Evolutionary conservation across 1,284 basidiomycete genomes (phyloP).

Genomic region (Leccinum fallax): DNA sequence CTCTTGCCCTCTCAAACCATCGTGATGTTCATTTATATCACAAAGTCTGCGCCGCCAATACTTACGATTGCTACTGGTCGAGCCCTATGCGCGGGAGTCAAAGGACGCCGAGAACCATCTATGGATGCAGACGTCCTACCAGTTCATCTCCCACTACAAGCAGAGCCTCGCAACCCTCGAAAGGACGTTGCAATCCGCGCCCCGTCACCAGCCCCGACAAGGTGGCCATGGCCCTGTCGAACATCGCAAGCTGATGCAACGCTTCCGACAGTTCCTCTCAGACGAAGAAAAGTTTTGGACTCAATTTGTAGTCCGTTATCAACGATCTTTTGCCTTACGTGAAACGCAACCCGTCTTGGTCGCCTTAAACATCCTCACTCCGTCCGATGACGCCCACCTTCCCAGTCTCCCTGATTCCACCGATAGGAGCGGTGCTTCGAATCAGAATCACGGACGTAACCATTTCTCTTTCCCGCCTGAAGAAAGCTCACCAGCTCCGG

Average conservation of each 20-base stretch:
- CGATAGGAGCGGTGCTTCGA: constrained; percentile 20
- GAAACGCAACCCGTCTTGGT: constrained; percentile 60
- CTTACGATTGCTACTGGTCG: constrained; percentile 72
- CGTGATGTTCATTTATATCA: constrained; percentile 2
- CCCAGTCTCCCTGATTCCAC: constrained; percentile 38
- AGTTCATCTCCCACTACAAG: constrained; percentile 85
- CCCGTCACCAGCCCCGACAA: constrained; percentile 47
- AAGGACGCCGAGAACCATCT: constrained; percentile 82
- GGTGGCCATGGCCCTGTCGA: constrained; percentile 64
- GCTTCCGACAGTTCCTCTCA: constrained; percentile 84
- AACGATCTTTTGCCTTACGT: constrained; percentile 64
- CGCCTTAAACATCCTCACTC: constrained; percentile 51
- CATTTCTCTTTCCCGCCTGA: constrained; percentile 61
- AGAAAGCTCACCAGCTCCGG: constrained; percentile 43
- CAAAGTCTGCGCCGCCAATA: constrained; percentile 76
- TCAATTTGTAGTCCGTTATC: constrained; percentile 71
- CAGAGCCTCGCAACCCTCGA: constrained; percentile 73
- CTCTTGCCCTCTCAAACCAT: not conserved
- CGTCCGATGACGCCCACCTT: constrained; percentile 28
- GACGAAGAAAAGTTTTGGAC: constrained; percentile 91
- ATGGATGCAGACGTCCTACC: constrained; percentile 93
- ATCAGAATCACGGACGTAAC: constrained; percentile 40
- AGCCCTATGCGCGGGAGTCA: constrained; percentile 75
- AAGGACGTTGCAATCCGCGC: constrained; percentile 50
- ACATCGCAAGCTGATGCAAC: constrained; percentile 81